Percentiles rank a stretch among this genome's conserved stretches.
Conservation (phyloP, 1,139 yeast genomes). For the Saccharomycopsis hybrid region DNA sequence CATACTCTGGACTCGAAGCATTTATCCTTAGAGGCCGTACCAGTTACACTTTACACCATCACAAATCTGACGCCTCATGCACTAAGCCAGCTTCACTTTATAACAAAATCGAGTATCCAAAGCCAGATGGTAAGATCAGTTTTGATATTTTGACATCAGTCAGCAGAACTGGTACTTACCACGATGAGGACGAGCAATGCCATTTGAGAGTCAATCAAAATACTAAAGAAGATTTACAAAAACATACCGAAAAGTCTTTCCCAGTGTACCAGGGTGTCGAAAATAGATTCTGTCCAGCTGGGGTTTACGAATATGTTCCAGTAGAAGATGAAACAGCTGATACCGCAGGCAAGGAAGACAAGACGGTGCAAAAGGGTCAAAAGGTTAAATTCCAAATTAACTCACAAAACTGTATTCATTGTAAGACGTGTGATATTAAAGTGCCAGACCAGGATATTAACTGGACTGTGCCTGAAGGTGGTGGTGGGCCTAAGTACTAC, state of each 20-base stretch:
- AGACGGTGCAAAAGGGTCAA: constrained; percentile 19
- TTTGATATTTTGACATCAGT: constrained; percentile 91
- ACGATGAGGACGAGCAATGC: constrained; percentile 88
- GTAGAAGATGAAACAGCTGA: constrained; percentile 31
- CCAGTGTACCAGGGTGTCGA: constrained; percentile 83
- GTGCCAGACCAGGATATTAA: constrained; percentile 89
- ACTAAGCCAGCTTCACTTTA: constrained; percentile 63
- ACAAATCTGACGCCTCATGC: constrained; percentile 61
- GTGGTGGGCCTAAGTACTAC: constrained; percentile 94
- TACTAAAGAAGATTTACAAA: constrained; percentile 60
- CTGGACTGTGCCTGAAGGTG: constrained; percentile 98
- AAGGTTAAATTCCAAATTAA: constrained; percentile 79
- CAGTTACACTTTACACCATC: constrained; percentile 82
- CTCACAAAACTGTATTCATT: constrained; percentile 94
- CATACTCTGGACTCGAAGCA: constrained; percentile 82
- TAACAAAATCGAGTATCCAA: constrained; percentile 78
- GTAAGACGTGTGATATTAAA: constrained; percentile 96
- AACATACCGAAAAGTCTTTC: constrained; percentile 63
- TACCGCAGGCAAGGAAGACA: constrained; percentile 19
- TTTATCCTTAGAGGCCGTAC: constrained; percentile 67
- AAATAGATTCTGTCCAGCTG: constrained; percentile 94
- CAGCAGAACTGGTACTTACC: constrained; percentile 92
- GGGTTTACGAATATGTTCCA: constrained; percentile 88
- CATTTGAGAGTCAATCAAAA: constrained; percentile 86
- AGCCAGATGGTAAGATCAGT: constrained; percentile 85